Conservation (phyloP, 2,329 filamentous ascomycete genomes). For the Aspergillus sp. region DNA sequence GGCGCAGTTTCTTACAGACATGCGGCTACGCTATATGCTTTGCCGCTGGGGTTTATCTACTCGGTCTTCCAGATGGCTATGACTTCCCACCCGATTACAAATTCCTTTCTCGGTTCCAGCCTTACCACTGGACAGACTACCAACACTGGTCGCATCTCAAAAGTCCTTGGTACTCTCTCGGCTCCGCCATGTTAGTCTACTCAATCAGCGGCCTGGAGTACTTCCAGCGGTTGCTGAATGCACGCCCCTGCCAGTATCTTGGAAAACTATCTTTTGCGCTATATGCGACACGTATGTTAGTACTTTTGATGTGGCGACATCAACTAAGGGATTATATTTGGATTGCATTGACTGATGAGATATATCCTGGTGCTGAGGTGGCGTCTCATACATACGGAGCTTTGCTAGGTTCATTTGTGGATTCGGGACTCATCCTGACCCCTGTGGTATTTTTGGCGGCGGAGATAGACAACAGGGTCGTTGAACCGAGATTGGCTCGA, state of each 20-base stretch:
- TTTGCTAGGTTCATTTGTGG: neutral
- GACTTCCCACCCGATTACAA: too few relatives aligned
- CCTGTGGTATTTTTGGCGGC: neutral
- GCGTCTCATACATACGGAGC: neutral
- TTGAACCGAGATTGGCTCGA: neutral
- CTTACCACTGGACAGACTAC: too few relatives aligned
- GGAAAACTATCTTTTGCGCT: neutral
- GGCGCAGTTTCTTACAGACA: too few relatives aligned
- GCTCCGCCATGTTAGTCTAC: too few relatives aligned
- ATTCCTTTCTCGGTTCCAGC: too few relatives aligned
- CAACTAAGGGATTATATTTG: neutral
- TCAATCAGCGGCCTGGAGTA: too few relatives aligned
- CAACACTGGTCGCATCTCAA: too few relatives aligned
- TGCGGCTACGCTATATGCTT: too few relatives aligned
- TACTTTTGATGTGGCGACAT: neutral
- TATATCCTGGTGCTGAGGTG: neutral
- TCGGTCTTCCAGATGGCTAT: too few relatives aligned
- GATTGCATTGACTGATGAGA: neutral
- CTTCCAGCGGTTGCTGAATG: too few relatives aligned
- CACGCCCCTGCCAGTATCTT: neutral
- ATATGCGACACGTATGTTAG: neutral
- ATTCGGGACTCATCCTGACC: neutral
- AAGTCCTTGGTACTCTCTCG: too few relatives aligned
- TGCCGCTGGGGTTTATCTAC: too few relatives aligned
- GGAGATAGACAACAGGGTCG: neutral